These are phyloP conservation scores for Crithidia expoeki DNA, from an alignment of 208 protist species.

Conservation along the genomic window DNA sequence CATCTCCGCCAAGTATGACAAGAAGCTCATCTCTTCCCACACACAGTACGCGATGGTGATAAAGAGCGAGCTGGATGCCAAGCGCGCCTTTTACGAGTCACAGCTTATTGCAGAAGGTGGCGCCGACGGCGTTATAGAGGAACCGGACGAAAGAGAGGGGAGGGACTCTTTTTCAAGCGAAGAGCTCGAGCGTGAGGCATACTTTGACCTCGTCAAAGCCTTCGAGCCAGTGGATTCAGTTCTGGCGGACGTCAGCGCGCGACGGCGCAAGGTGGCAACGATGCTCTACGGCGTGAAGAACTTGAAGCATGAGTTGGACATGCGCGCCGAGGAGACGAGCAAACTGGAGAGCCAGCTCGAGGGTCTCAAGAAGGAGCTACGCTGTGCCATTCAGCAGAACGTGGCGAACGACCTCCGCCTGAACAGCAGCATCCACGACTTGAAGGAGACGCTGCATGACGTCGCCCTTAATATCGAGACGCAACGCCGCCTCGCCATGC, in stretches of 20 bases:
- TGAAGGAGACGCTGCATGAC: slow-evolving; percentile 66
- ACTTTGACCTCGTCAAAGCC: slow-evolving; percentile 27
- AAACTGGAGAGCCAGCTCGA: slow-evolving; percentile 33
- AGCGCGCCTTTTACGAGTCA: slow-evolving; percentile 60
- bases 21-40: slow-evolving; percentile 72
- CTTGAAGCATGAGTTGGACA: slow-evolving; percentile 36
- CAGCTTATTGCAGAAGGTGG: slow-evolving; percentile 23
- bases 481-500: slow-evolving; percentile 35
- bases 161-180: slow-evolving; percentile 2
- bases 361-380: slow-evolving; percentile 33
- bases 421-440: slow-evolving; percentile 47
- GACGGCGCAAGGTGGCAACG: slow-evolving; percentile 29
- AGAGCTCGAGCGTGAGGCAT: slow-evolving; percentile 17
- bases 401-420: slow-evolving; percentile 40
- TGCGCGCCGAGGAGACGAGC: slow-evolving; percentile 22
- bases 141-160: neutral
- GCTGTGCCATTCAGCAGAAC: slow-evolving; percentile 45
- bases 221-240: slow-evolving; percentile 34
- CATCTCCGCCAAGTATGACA: slow-evolving; percentile 84
- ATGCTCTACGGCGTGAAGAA: slow-evolving; percentile 28
- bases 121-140: neutral
- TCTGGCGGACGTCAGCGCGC: slow-evolving; percentile 7
- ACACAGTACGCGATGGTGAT: slow-evolving; percentile 78
- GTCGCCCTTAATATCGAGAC: slow-evolving; percentile 62
- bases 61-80: slow-evolving; percentile 74